Evolutionary conservation across 192 early-diverging fungal genomes (phyloP), one percentile per base, ranked within the genome.

Genomic region (Coemansia sp.): DNA sequence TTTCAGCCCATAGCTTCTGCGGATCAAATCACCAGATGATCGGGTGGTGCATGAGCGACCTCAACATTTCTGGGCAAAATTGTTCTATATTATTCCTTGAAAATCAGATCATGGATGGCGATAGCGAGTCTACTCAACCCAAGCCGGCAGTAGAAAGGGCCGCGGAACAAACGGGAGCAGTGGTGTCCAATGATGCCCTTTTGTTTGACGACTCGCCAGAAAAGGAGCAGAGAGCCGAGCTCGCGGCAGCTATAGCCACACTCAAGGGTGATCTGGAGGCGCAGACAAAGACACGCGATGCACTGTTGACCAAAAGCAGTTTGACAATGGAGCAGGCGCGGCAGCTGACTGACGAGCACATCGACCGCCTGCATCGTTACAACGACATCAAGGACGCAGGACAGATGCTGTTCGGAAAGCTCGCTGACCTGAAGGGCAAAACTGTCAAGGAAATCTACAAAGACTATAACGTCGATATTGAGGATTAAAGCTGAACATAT

Each of bases 351-450:
- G 75, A 82, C 50, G 67, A 64, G 62, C 68, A 74, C 37, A 82
- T 82, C 31, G 75, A 71, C 25, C 67, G 68, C 39, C 69, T 82
- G 62, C 79, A 82, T 39, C 68, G 71, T 62, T 82, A 82, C 72
- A 82, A 82, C 71, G 74, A 77, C 34, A 77, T 76, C 31, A 82
- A 82, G 50, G 79, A 82, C 39, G 74, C 74, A 4, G 80, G 70
- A 0, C 80, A 82, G 67, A 66, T 73, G 12, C 62, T 82, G 72
- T 82, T 82, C 66, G 80, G 80, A 25, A 82, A 82, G 66, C 69
- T 82, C 31, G 80, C 80, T 6, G 74, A 82, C 48, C 72, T 82
- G 0, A 68, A 70, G 39, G 80, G 74, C 36, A 82, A 77, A 44
- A 74, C 72, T 2, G 72, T 82, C 75, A 82, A 82, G 57, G 80